phyloP scores from a whole-genome alignment of 2,329 filamentous ascomycete species.

The Dryadomyces quercivorus region DNA sequence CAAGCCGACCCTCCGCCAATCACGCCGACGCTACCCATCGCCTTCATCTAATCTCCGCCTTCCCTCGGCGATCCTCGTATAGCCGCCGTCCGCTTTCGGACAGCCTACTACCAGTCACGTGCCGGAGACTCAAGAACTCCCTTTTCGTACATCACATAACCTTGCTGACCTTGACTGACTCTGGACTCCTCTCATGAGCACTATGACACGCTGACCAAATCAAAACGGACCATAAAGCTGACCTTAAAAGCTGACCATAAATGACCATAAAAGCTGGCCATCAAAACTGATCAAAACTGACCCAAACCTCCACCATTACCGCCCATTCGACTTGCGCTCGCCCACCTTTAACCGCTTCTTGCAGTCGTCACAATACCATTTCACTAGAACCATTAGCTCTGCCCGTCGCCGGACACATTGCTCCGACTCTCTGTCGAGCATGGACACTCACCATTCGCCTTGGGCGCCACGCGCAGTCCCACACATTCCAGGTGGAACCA shows the following conservation, averaged over 20 bases:
- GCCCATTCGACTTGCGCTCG: constrained; percentile 38
- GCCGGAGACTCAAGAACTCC: too few relatives aligned
- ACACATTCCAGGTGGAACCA: constrained; percentile 82
- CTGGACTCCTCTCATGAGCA: too few relatives aligned
- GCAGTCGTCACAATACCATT: constrained; percentile 76
- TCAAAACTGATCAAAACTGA: too few relatives aligned
- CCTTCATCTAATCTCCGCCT: neutral
- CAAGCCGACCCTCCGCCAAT: neutral
- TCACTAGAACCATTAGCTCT: constrained; percentile 34
- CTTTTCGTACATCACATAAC: too few relatives aligned
- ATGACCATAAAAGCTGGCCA: too few relatives aligned
- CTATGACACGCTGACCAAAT: too few relatives aligned
- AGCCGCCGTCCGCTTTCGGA: neutral
- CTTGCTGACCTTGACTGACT: too few relatives aligned
- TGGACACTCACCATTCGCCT: constrained; percentile 58
- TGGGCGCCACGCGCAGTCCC: constrained; percentile 66
- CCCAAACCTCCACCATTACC: too few relatives aligned
- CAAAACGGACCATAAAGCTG: too few relatives aligned
- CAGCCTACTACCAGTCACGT: neutral
- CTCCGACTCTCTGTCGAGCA: too few relatives aligned
- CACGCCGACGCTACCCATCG: neutral
- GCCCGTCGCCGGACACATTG: too few relatives aligned
- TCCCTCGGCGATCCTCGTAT: neutral
- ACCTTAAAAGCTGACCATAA: too few relatives aligned
- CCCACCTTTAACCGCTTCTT: constrained; percentile 50